phyloP scores from a whole-genome alignment of 1,139 yeast species.

The Diutina pseudorugosa region DNA sequence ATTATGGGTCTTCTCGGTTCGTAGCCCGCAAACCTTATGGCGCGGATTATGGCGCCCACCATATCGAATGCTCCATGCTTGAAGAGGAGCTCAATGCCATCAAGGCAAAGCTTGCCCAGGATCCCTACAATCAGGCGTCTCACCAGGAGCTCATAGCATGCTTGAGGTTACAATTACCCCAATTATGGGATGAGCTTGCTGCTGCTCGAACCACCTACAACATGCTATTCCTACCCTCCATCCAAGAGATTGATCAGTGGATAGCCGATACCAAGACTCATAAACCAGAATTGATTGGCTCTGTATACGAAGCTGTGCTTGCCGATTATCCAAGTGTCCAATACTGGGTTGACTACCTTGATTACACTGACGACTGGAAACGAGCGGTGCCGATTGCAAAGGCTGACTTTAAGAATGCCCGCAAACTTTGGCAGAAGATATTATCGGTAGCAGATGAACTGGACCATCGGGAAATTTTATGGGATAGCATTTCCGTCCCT shows the following conservation, averaged over 20 bases:
- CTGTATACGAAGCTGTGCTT: conserved; percentile 11
- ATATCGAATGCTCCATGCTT: neutral
- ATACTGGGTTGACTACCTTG: conserved; percentile 10
- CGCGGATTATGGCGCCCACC: neutral
- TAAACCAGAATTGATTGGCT: conserved; percentile 7
- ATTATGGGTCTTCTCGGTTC: neutral
- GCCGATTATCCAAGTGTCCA: conserved; percentile 9
- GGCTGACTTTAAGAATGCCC: conserved; percentile 23
- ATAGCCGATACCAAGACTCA: conserved; percentile 10
- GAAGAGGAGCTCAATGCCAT: conserved; percentile 5
- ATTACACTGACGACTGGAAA: conserved; percentile 7
- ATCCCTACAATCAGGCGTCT: conserved; percentile 10
- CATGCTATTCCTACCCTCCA: conserved; percentile 12
- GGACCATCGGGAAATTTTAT: conserved; percentile 14
- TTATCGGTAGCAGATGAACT: conserved; percentile 9
- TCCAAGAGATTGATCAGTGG: conserved; percentile 17
- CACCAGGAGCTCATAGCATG: conserved; percentile 14
- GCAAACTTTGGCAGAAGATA: conserved; percentile 22
- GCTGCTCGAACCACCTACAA: conserved; percentile 6
- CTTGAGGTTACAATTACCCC: conserved; percentile 6
- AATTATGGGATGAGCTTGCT: conserved; percentile 4
- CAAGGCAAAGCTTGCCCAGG: conserved; percentile 5
- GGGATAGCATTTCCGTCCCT: conserved; percentile 28
- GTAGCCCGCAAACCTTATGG: neutral
- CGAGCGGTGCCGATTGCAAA: conserved; percentile 6